Evolutionary conservation across 2,329 filamentous ascomycete genomes (phyloP).

Genomic region (Xylariaceae sp.): DNA sequence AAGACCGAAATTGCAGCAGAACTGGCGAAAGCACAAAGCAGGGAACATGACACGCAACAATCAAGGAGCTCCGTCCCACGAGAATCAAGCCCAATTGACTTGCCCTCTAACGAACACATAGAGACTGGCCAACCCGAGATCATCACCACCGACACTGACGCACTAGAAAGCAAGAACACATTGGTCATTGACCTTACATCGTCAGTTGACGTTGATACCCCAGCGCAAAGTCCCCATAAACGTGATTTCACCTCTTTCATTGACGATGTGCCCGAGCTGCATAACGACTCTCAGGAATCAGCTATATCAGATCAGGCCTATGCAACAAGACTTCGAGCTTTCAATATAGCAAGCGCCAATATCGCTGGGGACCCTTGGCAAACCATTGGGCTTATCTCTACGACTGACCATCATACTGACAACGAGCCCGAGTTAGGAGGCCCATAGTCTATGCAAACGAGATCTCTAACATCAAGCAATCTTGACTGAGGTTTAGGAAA

Average conservation of each 20-base stretch:
- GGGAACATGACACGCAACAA: conserved; percentile 1
- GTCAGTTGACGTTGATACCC: neutral
- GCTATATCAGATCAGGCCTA: conserved; percentile 26
- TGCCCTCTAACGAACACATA: neutral
- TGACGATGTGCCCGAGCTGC: neutral
- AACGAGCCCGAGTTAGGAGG: conserved; percentile 34
- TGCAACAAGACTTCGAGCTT: conserved; percentile 30
- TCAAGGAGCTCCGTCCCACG: neutral
- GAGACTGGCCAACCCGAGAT: neutral
- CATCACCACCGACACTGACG: neutral
- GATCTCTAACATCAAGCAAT: neutral
- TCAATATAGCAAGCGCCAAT: conserved; percentile 27
- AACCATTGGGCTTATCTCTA: conserved; percentile 34
- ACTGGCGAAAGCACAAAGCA: conserved; percentile 3
- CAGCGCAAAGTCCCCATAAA: neutral
- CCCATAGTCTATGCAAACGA: neutral
- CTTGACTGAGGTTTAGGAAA: too few species aligned
- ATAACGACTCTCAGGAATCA: conserved; percentile 31
- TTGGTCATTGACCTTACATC: neutral
- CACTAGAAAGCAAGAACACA: neutral
- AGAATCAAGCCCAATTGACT: conserved; percentile 1
- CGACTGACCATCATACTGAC: conserved; percentile 36
- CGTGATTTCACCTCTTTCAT: neutral
- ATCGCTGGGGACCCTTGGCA: conserved; percentile 17
- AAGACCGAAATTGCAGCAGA: too few species aligned